Base-by-base conservation (phyloP, 192 early-diverging fungal species). In the Gorgonomyces haynaldii region DNA sequence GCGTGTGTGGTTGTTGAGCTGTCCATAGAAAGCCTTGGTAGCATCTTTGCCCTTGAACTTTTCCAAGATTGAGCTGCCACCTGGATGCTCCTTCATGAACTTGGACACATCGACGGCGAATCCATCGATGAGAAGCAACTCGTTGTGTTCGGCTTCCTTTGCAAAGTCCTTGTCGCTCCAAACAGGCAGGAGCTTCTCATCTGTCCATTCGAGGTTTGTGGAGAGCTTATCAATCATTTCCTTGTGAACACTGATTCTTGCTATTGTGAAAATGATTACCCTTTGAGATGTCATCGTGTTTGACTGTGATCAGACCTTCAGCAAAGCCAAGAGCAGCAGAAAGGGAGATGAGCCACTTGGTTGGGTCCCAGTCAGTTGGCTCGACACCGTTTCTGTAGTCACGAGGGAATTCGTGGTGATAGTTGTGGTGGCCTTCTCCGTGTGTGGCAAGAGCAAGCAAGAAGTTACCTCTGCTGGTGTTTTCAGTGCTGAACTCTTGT, bases 401-500 rank as follows among this genome's bases (percentile, higher is more conserved):
- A 4, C 43, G 45, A 23, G 72, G 72, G 51, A 75, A 75, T 42
- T 71, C 68, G 60, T 75, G 72, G 61, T 64, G 64, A 38, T 70
- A 76, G 58, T 76, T 76, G 60, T 73, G 74, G 54, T 73, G 71
- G 15, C 74, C 74, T 51, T 76, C 74, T 8, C 74, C 74, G 42
- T 66, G 32, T 35, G 74, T 73, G 26, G 71, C 25, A 10, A 76
- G 42, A 5, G 70, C 70, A 10, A 66, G 55, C 50, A 72, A 22
- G 32, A 62, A 44, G 52, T 76, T 56, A 30, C 67, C 70, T 15
- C 62, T 42, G 13, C 68, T 61, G 12, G 67, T 59, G 34, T 27
- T 28, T 30, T 68, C 67, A 15, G 58, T 62, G 28, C 58, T 51
- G 49, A 63, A 73, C 22, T 57, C 41, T 48, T 66, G 66, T 10